Evolutionary conservation across 768 basidiomycete genomes (phyloP), one percentile per base, ranked within the genome.

Genomic region (Tephrocybe sp.): DNA sequence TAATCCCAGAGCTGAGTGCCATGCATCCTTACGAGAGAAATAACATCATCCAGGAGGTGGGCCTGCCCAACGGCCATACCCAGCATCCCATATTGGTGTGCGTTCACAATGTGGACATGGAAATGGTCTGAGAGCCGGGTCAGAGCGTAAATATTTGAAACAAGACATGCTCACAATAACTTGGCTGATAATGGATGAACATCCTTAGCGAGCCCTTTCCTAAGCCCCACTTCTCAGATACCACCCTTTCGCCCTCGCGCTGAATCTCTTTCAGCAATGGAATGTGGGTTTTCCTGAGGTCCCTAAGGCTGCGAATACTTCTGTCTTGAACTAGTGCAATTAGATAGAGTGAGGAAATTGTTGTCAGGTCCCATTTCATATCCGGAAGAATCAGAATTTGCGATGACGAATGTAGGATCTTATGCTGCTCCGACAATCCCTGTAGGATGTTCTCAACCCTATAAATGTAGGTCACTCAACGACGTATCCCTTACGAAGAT

Each of bases 351-450:
- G 90, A 79, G 0, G 80, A 68, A n/a, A 88, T 56, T 0, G 82
- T 88, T 19, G 72, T 78, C 23, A 83, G 76, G 63, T 98, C 93
- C 95, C 95, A 98, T 71, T 97, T 98, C 82, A 97, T 88, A 68
- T 99, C 95, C 0, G 95, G 95, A 0, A 97, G 68, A 47, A 99
- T 83, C 31, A 95, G 56, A 60, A 88, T 97, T 4, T 77, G 73
- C 0, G 78, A 65, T 11, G 74, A 77, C 1, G 84, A 77, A 60
- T 76, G 84, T 16, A 97, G 68, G 19, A 97, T 65, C 37, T 85
- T 83, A 13, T 85, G 78, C 16, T 78, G 76, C 65, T 97, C 93
- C 4, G 89, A 84, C 25, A 70, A 67, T 7, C 93, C 91, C 0
- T 73, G 75, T 3, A 97, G 74, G 45, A 98, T 88, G 54, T 93